Evolutionary conservation across 345 rosid species (phyloP).

Genomic region (Citrus maxima): DNA sequence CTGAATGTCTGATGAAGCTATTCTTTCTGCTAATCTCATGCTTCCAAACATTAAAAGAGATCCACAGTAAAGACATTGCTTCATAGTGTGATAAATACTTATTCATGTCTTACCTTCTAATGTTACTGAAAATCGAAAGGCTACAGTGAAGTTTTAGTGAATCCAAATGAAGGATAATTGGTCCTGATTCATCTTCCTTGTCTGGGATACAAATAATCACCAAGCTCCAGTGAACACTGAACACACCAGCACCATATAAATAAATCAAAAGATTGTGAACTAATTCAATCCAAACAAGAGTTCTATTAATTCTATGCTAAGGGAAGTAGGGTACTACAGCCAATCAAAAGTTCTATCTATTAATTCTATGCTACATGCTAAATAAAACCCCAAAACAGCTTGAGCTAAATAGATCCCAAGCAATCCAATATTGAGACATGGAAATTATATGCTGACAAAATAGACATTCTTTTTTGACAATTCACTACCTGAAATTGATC

Average conservation of each 20-base stretch:
- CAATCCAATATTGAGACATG: neutral
- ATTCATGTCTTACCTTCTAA: constrained; percentile 61
- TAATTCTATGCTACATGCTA: neutral
- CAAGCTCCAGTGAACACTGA: constrained; percentile 95
- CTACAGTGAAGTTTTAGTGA: constrained; percentile 73
- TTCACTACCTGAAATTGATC: no score
- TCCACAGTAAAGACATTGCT: neutral
- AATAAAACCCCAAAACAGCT: neutral
- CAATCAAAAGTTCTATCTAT: neutral
- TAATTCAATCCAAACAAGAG: constrained; percentile 1
- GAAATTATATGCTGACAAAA: neutral
- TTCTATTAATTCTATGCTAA: neutral
- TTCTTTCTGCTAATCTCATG: constrained; percentile 1
- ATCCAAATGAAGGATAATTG: constrained; percentile 86
- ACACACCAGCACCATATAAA: constrained; percentile 19
- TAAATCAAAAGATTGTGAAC: constrained; percentile 9
- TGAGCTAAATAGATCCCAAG: neutral
- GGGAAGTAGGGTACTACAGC: neutral
- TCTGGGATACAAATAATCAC: constrained; percentile 86
- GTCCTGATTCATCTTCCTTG: constrained; percentile 72
- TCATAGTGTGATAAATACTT: neutral
- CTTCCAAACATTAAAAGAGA: neutral
- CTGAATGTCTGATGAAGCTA: neutral
- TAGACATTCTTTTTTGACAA: neutral
- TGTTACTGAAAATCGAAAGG: constrained; percentile 53